These are phyloP conservation scores for Carex myosuroides DNA, from an alignment of 176 grass and related monocot species.

Conservation along the genomic window DNA sequence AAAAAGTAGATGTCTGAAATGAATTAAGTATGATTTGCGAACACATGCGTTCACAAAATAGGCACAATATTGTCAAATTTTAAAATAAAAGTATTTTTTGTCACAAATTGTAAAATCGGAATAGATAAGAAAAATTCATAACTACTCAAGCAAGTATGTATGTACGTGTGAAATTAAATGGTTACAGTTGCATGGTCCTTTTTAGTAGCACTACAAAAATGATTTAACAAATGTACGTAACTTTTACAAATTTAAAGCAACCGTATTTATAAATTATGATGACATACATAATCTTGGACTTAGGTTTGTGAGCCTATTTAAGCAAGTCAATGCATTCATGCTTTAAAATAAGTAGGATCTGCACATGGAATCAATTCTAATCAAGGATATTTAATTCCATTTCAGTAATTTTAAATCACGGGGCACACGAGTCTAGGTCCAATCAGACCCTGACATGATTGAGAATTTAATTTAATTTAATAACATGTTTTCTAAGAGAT, in stretches of 20 bases:
- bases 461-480: neutral
- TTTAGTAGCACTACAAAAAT: neutral
- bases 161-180: neutral
- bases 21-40: too few relatives aligned
- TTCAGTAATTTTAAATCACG: conserved; percentile 4
- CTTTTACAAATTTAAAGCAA: neutral
- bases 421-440: conserved; percentile 9
- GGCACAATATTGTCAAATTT: too few relatives aligned
- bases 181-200: neutral
- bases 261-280: neutral
- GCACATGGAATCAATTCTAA: conserved; percentile 10
- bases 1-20: too few relatives aligned
- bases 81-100: too few relatives aligned
- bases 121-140: too few relatives aligned
- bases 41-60: too few relatives aligned
- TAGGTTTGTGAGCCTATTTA: neutral
- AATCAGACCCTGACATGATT: neutral
- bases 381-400: neutral
- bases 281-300: neutral
- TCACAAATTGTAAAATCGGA: too few relatives aligned
- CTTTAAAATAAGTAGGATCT: neutral
- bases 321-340: neutral
- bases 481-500: neutral
- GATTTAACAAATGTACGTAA: neutral
- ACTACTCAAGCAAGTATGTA: neutral